These are phyloP conservation scores for Chalciporus sphaerocephalus DNA, from an alignment of 768 basidiomycete genomes.

Conservation along the genomic window DNA sequence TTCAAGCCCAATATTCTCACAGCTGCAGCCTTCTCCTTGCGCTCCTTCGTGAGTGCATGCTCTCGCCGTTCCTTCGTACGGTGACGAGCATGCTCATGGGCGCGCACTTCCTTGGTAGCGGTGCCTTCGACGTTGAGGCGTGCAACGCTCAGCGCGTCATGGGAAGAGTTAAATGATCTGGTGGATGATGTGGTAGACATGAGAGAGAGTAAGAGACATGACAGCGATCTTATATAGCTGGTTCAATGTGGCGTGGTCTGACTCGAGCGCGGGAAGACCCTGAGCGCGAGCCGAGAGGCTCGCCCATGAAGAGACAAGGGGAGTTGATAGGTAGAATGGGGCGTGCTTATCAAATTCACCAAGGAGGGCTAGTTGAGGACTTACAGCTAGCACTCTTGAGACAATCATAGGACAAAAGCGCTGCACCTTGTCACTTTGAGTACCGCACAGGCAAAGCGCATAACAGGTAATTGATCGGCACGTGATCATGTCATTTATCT, in stretches of 20 bases:
- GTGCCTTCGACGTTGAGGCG: conserved; percentile 14
- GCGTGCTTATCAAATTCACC: conserved; percentile 1
- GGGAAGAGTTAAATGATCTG: conserved; percentile 15
- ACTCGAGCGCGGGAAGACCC: conserved; percentile 21
- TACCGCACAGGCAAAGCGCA: conserved; percentile 1
- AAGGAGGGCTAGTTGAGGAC: conserved; percentile 5
- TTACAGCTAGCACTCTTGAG: conserved; percentile 11
- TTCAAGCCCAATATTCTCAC: conserved; percentile 20
- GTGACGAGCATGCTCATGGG: conserved; percentile 32
- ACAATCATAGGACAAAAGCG: conserved; percentile 20
- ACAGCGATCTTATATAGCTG: conserved; percentile 31
- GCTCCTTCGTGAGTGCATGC: conserved; percentile 28
- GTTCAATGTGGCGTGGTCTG: conserved; percentile 21
- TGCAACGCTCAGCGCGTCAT: conserved; percentile 16
- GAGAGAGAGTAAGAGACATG: conserved; percentile 10
- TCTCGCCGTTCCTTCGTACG: conserved; percentile 31
- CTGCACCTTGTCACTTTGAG: conserved; percentile 21
- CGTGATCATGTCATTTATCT: conserved; percentile 20
- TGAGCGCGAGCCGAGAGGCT: conserved; percentile 17
- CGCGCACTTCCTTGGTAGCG: conserved; percentile 28
- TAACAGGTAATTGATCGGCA: conserved; percentile 15
- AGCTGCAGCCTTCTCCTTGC: conserved; percentile 27
- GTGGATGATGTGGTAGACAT: conserved; percentile 29
- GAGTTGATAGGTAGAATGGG: conserved; percentile 2
- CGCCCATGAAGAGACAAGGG: neutral